Evolutionary conservation across 164 flowering plant species (phyloP).

Genomic region (Liriodendron chinense): DNA sequence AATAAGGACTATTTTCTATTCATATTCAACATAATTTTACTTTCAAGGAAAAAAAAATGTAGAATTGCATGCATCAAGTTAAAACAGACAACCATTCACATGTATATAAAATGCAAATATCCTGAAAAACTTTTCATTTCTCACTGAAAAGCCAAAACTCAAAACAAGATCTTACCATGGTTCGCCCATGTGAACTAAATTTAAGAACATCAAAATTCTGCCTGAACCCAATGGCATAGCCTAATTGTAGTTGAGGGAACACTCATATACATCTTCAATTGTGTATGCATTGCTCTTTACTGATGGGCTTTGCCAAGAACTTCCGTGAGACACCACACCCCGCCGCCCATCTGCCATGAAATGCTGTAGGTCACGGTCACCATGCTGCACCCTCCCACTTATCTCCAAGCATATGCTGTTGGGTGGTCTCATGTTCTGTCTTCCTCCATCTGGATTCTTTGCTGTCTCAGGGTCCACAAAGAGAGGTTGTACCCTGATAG

Average conservation of each 20-base stretch:
- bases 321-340: conserved; percentile 14
- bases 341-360: conserved; percentile 14
- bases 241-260: conserved; percentile 25
- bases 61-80: neutral
- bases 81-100: neutral
- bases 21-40: neutral
- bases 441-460: conserved; percentile 17
- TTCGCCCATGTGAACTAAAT: neutral
- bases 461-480: conserved; percentile 59
- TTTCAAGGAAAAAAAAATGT: too few relatives aligned
- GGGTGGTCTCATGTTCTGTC: conserved; percentile 17
- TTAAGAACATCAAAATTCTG: neutral
- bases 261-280: conserved; percentile 23
- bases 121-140: neutral
- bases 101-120: neutral
- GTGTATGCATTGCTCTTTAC: conserved; percentile 9
- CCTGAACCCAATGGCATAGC: neutral
- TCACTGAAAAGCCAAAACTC: neutral
- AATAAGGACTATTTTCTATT: neutral
- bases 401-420: conserved; percentile 79
- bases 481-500: conserved; percentile 61
- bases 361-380: conserved; percentile 30
- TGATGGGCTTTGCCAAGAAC: conserved; percentile 23
- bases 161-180: neutral
- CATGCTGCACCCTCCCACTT: conserved; percentile 94